These are phyloP conservation scores for Diaporthe ampelina DNA, from an alignment of 2,329 filamentous ascomycete species.

Conservation along the genomic window DNA sequence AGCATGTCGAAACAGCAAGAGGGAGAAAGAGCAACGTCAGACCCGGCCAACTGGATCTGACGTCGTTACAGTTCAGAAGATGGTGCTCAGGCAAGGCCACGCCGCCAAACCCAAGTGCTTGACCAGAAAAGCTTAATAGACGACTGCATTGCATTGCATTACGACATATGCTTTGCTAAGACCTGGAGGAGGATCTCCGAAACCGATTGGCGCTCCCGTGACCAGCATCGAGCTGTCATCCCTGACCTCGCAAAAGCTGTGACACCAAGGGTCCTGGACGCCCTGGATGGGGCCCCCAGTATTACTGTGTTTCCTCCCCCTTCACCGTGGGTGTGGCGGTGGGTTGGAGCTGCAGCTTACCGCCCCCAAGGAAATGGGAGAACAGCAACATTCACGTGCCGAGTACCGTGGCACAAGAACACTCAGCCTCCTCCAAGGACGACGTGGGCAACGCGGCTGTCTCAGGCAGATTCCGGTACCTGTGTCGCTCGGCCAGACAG, in stretches of 20 bases:
- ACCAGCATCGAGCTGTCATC: constrained; percentile 24
- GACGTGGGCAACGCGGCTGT: background rate
- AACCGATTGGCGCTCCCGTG: constrained; percentile 32
- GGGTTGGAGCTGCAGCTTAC: background rate
- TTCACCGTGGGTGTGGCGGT: background rate
- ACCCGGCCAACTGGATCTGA: constrained; percentile 14
- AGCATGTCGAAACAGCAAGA: background rate
- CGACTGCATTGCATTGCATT: constrained; percentile 28
- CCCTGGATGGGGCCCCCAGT: background rate
- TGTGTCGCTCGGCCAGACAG: background rate
- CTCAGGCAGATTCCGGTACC: background rate
- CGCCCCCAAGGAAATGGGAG: background rate
- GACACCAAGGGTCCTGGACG: constrained; percentile 8
- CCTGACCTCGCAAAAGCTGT: constrained; percentile 13
- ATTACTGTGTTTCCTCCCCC: background rate
- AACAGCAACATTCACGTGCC: background rate
- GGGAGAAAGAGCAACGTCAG: background rate
- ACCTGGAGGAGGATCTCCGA: background rate
- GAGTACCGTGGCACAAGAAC: background rate
- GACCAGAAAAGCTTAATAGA: constrained; percentile 22
- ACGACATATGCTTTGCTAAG: constrained; percentile 23
- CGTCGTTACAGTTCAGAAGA: constrained; percentile 3
- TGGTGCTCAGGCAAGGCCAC: background rate
- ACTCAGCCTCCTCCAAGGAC: constrained; percentile 12
- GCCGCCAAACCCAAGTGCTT: background rate